Conservation (phyloP, 257 asterid genomes). For the Petrea volubilis region DNA sequence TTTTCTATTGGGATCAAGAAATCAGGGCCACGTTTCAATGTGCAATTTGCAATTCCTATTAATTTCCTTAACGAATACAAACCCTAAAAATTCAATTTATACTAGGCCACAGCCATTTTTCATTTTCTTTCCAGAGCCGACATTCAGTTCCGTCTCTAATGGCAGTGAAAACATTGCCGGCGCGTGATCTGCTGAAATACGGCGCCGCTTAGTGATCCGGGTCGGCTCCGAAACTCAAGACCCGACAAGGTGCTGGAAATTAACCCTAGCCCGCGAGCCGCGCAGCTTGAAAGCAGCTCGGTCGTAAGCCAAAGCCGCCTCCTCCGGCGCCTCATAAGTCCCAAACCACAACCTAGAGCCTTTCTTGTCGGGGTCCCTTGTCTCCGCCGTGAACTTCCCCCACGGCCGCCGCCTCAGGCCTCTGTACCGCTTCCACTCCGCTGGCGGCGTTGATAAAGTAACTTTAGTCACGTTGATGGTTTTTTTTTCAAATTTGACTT, state of each 20-base stretch:
- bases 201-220: constrained; percentile 35
- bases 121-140: constrained; percentile 6
- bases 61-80: no score
- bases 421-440: constrained; percentile 42
- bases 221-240: constrained; percentile 30
- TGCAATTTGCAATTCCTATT: no score
- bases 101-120: not conserved
- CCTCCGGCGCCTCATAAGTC: constrained; percentile 55
- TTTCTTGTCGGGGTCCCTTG: no score
- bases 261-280: constrained; percentile 46
- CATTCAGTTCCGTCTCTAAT: not conserved
- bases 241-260: constrained; percentile 49
- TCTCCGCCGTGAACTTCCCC: no score
- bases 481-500: no score
- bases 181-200: not conserved
- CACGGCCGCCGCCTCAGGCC: constrained; percentile 58
- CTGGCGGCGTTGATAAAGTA: not conserved
- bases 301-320: constrained; percentile 60
- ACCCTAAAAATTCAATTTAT: not conserved
- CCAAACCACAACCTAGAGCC: constrained; percentile 55
- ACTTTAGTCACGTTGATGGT: no score
- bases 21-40: no score
- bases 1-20: no score
- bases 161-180: not conserved
- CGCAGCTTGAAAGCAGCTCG: constrained; percentile 40